Conservation (phyloP, 192 early-diverging fungal species). For the Diversispora eburnea region DNA sequence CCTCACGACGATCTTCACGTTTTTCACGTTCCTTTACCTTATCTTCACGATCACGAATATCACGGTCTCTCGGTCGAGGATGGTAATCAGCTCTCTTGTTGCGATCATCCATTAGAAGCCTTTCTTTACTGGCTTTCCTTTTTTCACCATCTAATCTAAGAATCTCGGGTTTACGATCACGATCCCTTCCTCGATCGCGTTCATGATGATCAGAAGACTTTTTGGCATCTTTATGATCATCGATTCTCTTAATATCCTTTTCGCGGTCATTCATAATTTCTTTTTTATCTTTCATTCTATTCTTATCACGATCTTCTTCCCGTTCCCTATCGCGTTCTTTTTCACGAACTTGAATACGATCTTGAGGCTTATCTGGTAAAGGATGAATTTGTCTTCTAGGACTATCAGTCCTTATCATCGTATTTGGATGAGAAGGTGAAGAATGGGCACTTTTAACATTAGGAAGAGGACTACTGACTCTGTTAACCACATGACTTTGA, state of each 20-base stretch:
- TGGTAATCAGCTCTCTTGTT: conserved; percentile 8
- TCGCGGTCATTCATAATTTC: background rate
- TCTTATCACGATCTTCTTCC: background rate
- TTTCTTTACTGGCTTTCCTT: conserved; percentile 3
- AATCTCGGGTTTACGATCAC: background rate
- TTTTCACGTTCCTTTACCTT: conserved; percentile 11
- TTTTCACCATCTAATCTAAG: background rate
- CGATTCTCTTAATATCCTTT: background rate
- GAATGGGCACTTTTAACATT: background rate
- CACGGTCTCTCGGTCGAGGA: background rate
- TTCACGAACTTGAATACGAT: background rate
- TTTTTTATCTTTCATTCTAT: background rate
- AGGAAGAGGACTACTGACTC: background rate
- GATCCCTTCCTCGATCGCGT: background rate
- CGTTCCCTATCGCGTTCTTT: conserved; percentile 16
- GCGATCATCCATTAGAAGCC: background rate
- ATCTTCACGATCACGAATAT: conserved; percentile 12
- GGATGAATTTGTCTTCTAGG: conserved; percentile 16
- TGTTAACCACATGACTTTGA: background rate
- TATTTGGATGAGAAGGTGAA: background rate
- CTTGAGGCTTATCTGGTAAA: conserved; percentile 2
- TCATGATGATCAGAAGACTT: conserved; percentile 5
- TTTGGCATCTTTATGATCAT: background rate
- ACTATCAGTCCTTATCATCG: background rate
- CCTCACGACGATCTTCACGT: background rate